Percentiles rank a stretch among this genome's conserved stretches.
phyloP scores from a whole-genome alignment of 768 basidiomycete genomes.

The Russula lepida region DNA sequence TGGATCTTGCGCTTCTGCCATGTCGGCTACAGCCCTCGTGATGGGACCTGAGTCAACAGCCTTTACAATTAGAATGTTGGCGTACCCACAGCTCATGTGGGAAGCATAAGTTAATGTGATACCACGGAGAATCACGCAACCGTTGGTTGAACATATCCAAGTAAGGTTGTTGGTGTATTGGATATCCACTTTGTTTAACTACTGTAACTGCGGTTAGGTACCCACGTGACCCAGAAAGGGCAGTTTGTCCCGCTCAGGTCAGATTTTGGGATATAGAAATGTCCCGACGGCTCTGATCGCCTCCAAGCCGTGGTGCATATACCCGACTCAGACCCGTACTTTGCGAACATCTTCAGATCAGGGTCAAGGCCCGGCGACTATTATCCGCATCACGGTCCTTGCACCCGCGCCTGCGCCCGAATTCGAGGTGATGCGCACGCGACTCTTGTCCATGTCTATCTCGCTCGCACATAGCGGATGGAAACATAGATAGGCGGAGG shows the following conservation, averaged over 20 bases:
- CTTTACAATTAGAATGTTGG: background rate
- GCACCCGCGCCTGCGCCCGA: no score
- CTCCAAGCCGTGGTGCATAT: background rate
- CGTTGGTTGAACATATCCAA: no score
- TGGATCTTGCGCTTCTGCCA: constrained; percentile 1
- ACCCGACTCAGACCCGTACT: background rate
- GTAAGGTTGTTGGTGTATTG: no score
- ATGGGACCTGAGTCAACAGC: constrained; percentile 12
- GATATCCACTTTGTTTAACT: no score
- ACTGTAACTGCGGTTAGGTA: no score
- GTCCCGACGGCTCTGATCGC: no score
- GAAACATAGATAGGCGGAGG: no score
- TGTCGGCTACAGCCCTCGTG: constrained; percentile 11
- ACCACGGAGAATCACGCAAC: background rate
- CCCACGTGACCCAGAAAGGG: no score
- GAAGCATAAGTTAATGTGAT: background rate
- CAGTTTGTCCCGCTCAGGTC: no score
- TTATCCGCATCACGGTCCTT: constrained; percentile 47
- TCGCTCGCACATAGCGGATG: constrained; percentile 15
- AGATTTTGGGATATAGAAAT: no score
- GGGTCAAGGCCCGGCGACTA: constrained; percentile 22
- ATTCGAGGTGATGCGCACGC: constrained; percentile 70
- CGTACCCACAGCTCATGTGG: background rate
- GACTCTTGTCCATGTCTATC: constrained; percentile 45
- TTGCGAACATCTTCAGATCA: no score